These are phyloP conservation scores for Clitoria ternatea DNA, from an alignment of 306 rosid species.

Conservation along the genomic window DNA sequence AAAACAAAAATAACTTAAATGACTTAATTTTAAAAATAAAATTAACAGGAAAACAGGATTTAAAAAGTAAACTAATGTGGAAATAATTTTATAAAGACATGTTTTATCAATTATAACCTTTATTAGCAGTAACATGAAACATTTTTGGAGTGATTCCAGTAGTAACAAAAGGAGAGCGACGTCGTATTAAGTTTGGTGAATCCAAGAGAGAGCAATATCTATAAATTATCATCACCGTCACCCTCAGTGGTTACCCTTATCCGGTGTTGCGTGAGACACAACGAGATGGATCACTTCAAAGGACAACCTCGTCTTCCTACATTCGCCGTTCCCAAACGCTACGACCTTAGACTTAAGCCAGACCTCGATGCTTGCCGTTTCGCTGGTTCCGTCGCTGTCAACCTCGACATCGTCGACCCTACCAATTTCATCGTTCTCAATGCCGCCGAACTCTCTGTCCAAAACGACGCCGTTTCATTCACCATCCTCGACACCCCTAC, in stretches of 20 bases:
- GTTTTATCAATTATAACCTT: too few relatives aligned
- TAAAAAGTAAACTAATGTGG: too few relatives aligned
- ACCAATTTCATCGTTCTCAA: slow-evolving; percentile 78
- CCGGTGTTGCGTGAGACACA: too few relatives aligned
- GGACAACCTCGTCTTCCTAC: slow-evolving; percentile 87
- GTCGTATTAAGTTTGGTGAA: neutral
- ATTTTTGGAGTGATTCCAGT: too few relatives aligned
- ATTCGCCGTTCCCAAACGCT: slow-evolving; percentile 81
- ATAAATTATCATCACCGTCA: neutral
- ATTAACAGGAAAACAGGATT: too few relatives aligned
- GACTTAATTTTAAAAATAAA: too few relatives aligned
- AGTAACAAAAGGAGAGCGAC: neutral
- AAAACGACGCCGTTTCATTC: slow-evolving; percentile 36
- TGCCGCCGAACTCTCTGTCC: slow-evolving; percentile 61
- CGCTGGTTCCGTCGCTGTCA: slow-evolving; percentile 63
- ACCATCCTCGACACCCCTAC: slow-evolving; percentile 35
- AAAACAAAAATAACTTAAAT: too few relatives aligned
- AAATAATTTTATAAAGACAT: too few relatives aligned
- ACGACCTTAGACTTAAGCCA: slow-evolving; percentile 63
- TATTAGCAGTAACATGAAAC: too few relatives aligned
- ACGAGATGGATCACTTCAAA: slow-evolving; percentile 83
- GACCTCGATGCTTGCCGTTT: slow-evolving; percentile 69
- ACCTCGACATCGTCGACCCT: slow-evolving; percentile 57
- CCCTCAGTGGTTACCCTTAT: too few relatives aligned
- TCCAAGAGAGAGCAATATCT: neutral